These are phyloP conservation scores for rapeseed (Brassica napus) DNA, from an alignment of 345 rosid species.

Conservation along the genomic window Da-Ae NC_063444.1:12203501-12204000, in stretches of 20 bases:
- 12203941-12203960: too few species aligned
- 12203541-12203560: constrained; percentile 27
- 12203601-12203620: not conserved
- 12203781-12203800: not conserved
- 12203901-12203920: not conserved
- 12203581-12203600: not conserved
- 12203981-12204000: too few species aligned
- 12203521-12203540: constrained; percentile 27
- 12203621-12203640: not conserved
- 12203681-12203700: constrained; percentile 50
- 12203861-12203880: not conserved
- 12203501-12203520: constrained; percentile 26
- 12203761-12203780: constrained; percentile 78
- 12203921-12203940: not conserved
- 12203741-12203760: constrained; percentile 73
- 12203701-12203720: constrained; percentile 71
- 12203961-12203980: too few species aligned
- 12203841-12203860: not conserved
- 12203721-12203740: constrained; percentile 88
- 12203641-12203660: not conserved
- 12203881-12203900: not conserved
- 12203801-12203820: not conserved
- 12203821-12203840: not conserved
- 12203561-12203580: constrained; percentile 19
- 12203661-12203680: not conserved